phyloP scores from a whole-genome alignment of 1,139 yeast genomes.

The Scheffersomyces stambukii region DNA sequence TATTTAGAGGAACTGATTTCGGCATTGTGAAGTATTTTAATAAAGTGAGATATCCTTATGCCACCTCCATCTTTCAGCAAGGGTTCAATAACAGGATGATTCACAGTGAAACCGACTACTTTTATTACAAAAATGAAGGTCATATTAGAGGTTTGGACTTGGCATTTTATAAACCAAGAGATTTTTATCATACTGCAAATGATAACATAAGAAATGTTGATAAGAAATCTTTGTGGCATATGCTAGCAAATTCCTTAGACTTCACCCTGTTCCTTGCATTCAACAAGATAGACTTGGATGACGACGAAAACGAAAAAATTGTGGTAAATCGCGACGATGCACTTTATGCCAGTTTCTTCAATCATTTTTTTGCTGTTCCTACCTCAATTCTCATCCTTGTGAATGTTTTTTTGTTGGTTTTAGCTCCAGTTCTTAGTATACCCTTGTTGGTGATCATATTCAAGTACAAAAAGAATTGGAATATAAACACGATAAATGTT shows the following conservation, averaged over 20 bases:
- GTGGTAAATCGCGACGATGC: constrained; percentile 35
- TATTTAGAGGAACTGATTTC: constrained; percentile 80
- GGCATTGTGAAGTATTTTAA: constrained; percentile 48
- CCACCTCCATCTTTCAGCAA: constrained; percentile 73
- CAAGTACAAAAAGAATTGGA: constrained; percentile 49
- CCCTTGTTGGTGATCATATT: constrained; percentile 45
- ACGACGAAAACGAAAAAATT: constrained; percentile 14
- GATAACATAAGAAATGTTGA: constrained; percentile 68
- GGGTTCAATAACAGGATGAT: constrained; percentile 74
- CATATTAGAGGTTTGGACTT: constrained; percentile 74
- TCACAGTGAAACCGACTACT: constrained; percentile 81
- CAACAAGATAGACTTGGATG: constrained; percentile 36
- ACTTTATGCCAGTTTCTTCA: constrained; percentile 59
- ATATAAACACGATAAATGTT: constrained; percentile 31
- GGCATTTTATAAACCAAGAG: constrained; percentile 60
- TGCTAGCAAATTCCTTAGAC: constrained; percentile 70
- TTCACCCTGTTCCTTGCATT: constrained; percentile 40
- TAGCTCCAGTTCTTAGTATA: constrained; percentile 52
- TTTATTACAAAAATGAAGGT: constrained; percentile 63
- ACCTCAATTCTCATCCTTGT: constrained; percentile 40
- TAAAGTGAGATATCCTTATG: constrained; percentile 67
- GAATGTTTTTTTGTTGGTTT: constrained; percentile 47
- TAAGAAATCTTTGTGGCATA: constrained; percentile 72
- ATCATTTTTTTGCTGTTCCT: constrained; percentile 54
- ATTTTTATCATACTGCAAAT: constrained; percentile 72